A percentile compares a stretch with the other conserved stretches of the same genome.
phyloP scores from a whole-genome alignment of 2,329 filamentous ascomycete genomes.

The Penicillium sp. region DNA sequence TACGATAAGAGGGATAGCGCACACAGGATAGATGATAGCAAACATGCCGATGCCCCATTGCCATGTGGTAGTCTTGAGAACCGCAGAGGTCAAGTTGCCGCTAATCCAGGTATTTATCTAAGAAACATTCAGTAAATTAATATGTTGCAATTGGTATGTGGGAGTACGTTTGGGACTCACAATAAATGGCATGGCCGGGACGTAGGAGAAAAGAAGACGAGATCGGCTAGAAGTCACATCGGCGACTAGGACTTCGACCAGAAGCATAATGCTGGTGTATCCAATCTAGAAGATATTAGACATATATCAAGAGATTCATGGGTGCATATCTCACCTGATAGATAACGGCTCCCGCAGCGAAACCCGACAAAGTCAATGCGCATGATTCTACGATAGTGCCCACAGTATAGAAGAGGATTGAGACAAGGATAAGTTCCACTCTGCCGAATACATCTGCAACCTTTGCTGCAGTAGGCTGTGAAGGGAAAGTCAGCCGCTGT shows the following conservation, averaged over 20 bases:
- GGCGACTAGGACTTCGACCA: conserved; percentile 63
- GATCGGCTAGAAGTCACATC: conserved; percentile 63
- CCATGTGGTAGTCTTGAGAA: conserved; percentile 54
- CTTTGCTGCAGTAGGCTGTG: conserved; percentile 57
- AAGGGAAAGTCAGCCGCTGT: not conserved
- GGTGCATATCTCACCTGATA: conserved; percentile 46
- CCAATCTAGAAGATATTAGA: conserved; percentile 45
- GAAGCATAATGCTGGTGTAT: conserved; percentile 59
- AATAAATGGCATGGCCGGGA: conserved; percentile 59
- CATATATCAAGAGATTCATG: not conserved
- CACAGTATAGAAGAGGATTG: conserved; percentile 56
- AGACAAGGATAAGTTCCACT: conserved; percentile 56
- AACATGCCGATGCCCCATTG: conserved; percentile 65
- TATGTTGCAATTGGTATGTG: not conserved
- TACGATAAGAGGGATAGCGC: conserved; percentile 54
- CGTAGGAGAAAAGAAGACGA: conserved; percentile 63
- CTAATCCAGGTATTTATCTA: conserved; percentile 62
- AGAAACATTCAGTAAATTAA: not conserved
- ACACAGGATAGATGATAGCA: conserved; percentile 59
- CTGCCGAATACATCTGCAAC: conserved; percentile 63
- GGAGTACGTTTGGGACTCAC: conserved; percentile 23
- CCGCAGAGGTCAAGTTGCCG: conserved; percentile 54
- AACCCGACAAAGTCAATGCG: conserved; percentile 49
- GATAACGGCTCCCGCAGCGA: conserved; percentile 57
- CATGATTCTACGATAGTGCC: conserved; percentile 58